Percentiles rank a stretch among this genome's conserved stretches.
Evolutionary conservation across 306 rosid genomes (phyloP).

Genomic region (Herpetospermum pedunculosum): DNA sequence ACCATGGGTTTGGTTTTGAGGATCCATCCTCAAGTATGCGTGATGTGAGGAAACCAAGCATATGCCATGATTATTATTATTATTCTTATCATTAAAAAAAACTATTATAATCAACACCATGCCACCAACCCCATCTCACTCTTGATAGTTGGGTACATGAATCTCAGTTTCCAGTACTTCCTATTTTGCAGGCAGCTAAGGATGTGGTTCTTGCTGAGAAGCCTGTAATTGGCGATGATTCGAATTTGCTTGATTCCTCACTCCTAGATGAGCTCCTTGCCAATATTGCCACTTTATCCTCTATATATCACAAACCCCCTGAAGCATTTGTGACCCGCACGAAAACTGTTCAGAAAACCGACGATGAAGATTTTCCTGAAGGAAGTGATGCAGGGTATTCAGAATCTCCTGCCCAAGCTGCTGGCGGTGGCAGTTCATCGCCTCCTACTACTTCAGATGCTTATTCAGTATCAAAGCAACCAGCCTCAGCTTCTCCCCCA

Average conservation of each 20-base stretch:
- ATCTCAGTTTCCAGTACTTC: neutral
- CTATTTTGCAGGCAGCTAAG: slow-evolving; percentile 84
- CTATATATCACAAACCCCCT: slow-evolving; percentile 99
- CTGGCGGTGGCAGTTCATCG: slow-evolving; percentile 51
- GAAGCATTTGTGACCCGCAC: slow-evolving; percentile 85
- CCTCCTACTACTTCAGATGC: slow-evolving; percentile 40
- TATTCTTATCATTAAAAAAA: neutral
- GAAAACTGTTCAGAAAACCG: slow-evolving; percentile 54
- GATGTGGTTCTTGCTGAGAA: slow-evolving; percentile 99
- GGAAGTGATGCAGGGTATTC: slow-evolving; percentile 73
- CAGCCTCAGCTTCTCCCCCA: slow-evolving; percentile 40
- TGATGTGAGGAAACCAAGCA: neutral
- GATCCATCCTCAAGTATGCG: neutral
- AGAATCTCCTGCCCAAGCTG: slow-evolving; percentile 46
- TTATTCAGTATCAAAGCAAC: slow-evolving; percentile 36
- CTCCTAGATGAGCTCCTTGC: slow-evolving; percentile 97
- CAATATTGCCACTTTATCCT: slow-evolving; percentile 90
- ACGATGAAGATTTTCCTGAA: slow-evolving; percentile 80
- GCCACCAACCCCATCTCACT: neutral
- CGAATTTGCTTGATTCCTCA: slow-evolving; percentile 79
- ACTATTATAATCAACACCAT: neutral
- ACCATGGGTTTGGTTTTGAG: neutral
- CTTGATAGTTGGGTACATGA: neutral
- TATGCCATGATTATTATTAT: neutral
- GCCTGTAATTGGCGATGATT: slow-evolving; percentile 90